Percentiles rank a stretch among this genome's conserved stretches.
These are phyloP conservation scores for Quercus wislizeni DNA, from an alignment of 306 rosid genomes.

Conservation along the genomic window DNA sequence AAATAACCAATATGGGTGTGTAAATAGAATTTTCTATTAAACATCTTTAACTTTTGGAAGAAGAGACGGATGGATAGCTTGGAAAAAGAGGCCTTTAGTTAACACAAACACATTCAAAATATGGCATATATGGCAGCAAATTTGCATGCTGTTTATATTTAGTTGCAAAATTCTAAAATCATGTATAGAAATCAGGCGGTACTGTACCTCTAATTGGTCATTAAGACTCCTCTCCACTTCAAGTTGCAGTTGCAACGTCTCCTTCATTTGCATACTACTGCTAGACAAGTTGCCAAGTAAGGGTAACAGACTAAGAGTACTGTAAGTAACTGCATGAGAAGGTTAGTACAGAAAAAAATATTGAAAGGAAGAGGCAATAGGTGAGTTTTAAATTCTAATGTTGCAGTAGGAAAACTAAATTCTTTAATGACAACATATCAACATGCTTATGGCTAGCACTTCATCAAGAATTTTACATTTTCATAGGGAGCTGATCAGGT, in stretches of 20 bases:
- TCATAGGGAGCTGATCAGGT: not conserved
- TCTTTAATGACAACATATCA: not conserved
- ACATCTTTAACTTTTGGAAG: too few relatives aligned
- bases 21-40: too few relatives aligned
- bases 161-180: too few relatives aligned
- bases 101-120: too few relatives aligned
- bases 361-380: not conserved
- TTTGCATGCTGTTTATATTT: too few relatives aligned
- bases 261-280: conserved; percentile 46
- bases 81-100: too few relatives aligned
- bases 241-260: conserved; percentile 33
- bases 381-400: not conserved
- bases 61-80: too few relatives aligned
- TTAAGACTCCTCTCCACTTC: conserved; percentile 33
- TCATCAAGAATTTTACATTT: not conserved
- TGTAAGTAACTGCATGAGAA: too few relatives aligned
- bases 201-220: conserved; percentile 40
- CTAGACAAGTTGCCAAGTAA: not conserved
- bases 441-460: not conserved
- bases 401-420: not conserved
- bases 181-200: not conserved
- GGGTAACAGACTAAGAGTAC: not conserved
- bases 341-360: not conserved
- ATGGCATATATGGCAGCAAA: too few relatives aligned
- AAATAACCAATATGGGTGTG: too few relatives aligned